Base-by-base conservation (phyloP, 2,329 filamentous ascomycete genomes). In the Penicillium crustosum region DNA sequence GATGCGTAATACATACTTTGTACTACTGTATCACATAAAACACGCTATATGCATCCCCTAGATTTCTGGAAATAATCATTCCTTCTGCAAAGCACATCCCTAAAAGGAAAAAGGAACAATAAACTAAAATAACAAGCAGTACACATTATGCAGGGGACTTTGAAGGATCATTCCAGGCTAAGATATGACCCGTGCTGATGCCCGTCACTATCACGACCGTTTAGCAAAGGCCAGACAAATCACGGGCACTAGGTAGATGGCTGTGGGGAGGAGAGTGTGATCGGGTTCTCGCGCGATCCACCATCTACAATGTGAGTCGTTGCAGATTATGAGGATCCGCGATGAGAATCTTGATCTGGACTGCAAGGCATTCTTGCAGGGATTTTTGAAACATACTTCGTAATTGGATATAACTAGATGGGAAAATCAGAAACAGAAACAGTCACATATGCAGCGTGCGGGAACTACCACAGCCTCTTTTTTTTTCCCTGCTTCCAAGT, bases 41-140 rank as follows among this genome's bases (percentile, higher is more conserved):
- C 57, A 38, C 53, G 51, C 51, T 38, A 56, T 59, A 27, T 31
- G 44, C 53, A 49, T 21, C 45, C 19, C 50, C 33, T 52, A 19
- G 35, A 35, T 45, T 60, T 60, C 57, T 55, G 41, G 57, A 61
- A 60, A 44, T 19, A 57, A 45, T 59, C 57, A 47, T 53, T 54
- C 42, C 49, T 59, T 54, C 49, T 55, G 42, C 53, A 49, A 41
- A 36, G 41, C 42, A 33, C 38, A 52, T 52, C 54, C 35, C 41
- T 17, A 29, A 52, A 56, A 39, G 8, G n/a, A 51, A 17, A n/a
- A 23, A 53, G 42, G 51, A 49, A 39, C 33, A 49, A 39, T 31
- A 49, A n/a, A 48, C 31, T 49, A 38, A 21, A 13, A 38, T 47
- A n/a, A 31, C 25, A 41, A 53, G 21, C 7, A 38, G n/a, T 35